Evolutionary conservation across 352 stramenopile genomes (phyloP).

Genomic region (Phytophthora kernoviae): DNA sequence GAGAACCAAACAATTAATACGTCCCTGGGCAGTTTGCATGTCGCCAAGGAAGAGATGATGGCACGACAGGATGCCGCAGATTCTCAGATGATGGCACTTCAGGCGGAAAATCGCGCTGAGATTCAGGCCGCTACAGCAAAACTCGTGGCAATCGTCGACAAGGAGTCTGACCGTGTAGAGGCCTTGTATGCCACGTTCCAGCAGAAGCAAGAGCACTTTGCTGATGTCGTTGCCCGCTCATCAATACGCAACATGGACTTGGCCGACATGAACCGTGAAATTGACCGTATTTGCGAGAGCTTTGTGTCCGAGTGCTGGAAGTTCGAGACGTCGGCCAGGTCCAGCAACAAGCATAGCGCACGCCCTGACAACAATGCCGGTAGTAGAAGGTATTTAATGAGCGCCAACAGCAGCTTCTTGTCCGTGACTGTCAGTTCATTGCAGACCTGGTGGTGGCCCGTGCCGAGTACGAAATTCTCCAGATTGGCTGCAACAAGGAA

Average conservation of each 20-base stretch:
- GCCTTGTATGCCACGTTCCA: constrained; percentile 82
- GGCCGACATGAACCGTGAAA: constrained; percentile 76
- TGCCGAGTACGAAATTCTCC: constrained; percentile 78
- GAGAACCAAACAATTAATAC: constrained; percentile 56
- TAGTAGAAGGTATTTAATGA: constrained; percentile 81
- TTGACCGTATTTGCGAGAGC: constrained; percentile 80
- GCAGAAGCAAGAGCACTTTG: constrained; percentile 83
- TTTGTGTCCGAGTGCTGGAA: constrained; percentile 88
- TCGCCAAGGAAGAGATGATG: constrained; percentile 55
- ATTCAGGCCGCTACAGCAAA: constrained; percentile 70
- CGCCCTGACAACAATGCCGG: constrained; percentile 49
- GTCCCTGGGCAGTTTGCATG: constrained; percentile 46
- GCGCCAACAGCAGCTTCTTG: constrained; percentile 76
- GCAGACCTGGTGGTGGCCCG: constrained; percentile 76
- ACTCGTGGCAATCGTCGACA: constrained; percentile 74
- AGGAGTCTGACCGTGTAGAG: constrained; percentile 81
- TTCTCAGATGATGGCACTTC: constrained; percentile 66
- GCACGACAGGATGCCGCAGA: constrained; percentile 62
- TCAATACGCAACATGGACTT: constrained; percentile 88
- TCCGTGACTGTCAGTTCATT: constrained; percentile 84
- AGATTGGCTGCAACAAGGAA: constrained; percentile 72
- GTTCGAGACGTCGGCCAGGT: constrained; percentile 82
- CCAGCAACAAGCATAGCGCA: constrained; percentile 49
- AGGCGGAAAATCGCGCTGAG: constrained; percentile 75
- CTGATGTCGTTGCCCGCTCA: constrained; percentile 72